Base-by-base conservation (phyloP, 2,329 filamentous ascomycete species). In the Pseudocercospora crystallina region DNA sequence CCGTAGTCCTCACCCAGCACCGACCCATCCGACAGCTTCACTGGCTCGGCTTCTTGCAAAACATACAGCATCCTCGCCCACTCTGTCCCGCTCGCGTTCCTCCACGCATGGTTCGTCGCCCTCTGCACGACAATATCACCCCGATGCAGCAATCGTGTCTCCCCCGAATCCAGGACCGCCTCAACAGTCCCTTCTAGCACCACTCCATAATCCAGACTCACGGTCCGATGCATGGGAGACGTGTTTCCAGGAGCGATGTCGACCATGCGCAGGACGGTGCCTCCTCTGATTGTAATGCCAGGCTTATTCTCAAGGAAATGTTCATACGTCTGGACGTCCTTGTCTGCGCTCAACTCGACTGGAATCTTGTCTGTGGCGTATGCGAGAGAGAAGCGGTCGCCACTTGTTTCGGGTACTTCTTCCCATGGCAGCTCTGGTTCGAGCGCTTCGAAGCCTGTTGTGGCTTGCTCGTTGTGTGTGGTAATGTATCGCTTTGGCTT, bases 171-270 rank as follows among this genome's bases (percentile, higher is more conserved):
- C 31, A 73, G 48, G 2, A 67, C 53, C 7, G 72, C 51, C 53
- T 71, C 69, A 10, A 71, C 61, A 34, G 67, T 63, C 0, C 71
- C 70, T 30, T 71, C 69, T 7, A 73, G 29, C 1, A 73, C 62
- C 17, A 71, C 61, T 5, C 69, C 67, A 50, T 69, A 72, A 43
- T 72, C 70, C 8, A 73, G 10, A 35, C 64, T 68, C 2, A 71
- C 59, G 2, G 70, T 70, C 1, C 70, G 62, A 55, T 73, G 69
- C 65, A 71, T 69, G 0, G 69, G 68, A 0, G 60, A 67, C 4
- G 54, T 50, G 36, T 63, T 62, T 2, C 66, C 65, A 0, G 71
- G 71, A 12, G 58, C 59, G 14, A 71, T 58, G 45, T 71, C 68
- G 20, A 72, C 62, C 13, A 65, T 56, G 4, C 71, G 61, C 45